Percentiles rank a stretch among this genome's conserved stretches.
Conservation (phyloP, 2,329 filamentous ascomycete genomes). For the Karstenula rhodostoma region DNA sequence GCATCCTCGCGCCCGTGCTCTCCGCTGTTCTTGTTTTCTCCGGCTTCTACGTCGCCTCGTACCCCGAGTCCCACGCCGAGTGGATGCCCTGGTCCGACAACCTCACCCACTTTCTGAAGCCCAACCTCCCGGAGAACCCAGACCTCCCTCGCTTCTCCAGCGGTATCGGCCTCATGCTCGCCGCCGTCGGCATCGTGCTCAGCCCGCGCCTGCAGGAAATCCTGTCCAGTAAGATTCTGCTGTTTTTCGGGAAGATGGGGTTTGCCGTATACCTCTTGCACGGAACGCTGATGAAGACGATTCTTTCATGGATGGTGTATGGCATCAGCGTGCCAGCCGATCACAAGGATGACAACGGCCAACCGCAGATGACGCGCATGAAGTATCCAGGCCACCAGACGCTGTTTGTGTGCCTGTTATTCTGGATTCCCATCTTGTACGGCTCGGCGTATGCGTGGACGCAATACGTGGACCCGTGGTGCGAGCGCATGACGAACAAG, state of each 20-base stretch:
- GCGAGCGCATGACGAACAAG: conserved; percentile 18
- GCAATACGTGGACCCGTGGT: conserved; percentile 18
- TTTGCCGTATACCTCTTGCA: conserved; percentile 19
- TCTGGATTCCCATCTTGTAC: conserved; percentile 16
- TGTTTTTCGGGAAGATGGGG: conserved; percentile 18
- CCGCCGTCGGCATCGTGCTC: conserved; percentile 14
- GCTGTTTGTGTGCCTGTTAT: conserved; percentile 9
- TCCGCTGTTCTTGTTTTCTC: conserved; percentile 15
- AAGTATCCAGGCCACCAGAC: conserved; percentile 16
- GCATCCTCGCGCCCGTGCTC: conserved; percentile 12
- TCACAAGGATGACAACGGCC: conserved; percentile 16
- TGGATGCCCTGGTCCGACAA: conserved; percentile 18
- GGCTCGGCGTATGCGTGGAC: conserved; percentile 16
- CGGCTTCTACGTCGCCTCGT: conserved; percentile 17
- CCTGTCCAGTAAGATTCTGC: conserved; percentile 11
- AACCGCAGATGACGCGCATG: conserved; percentile 16
- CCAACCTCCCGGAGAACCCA: conserved; percentile 15
- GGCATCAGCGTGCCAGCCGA: conserved; percentile 15
- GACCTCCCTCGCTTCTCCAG: conserved; percentile 16
- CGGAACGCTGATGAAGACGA: conserved; percentile 16
- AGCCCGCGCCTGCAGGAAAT: conserved; percentile 14
- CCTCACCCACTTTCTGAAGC: conserved; percentile 12
- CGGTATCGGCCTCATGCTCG: conserved; percentile 18
- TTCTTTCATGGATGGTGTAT: conserved; percentile 19
- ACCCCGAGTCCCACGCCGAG: conserved; percentile 16